Percentiles rank a stretch among this genome's conserved stretches.
Evolutionary conservation across 306 rosid species (phyloP).

Genomic region (Dryas octopetala): DNA sequence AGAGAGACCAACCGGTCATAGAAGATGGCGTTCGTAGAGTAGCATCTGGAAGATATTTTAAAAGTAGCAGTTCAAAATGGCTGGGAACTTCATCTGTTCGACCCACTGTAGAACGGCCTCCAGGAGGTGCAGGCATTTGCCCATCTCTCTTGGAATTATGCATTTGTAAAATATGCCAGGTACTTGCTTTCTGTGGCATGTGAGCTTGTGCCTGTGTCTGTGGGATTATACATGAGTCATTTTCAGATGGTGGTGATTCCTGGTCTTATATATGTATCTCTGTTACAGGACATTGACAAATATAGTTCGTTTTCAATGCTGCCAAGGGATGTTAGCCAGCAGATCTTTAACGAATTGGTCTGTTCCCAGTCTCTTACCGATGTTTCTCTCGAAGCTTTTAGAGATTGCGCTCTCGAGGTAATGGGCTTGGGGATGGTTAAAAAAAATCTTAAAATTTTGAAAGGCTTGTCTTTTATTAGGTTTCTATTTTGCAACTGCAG

Average conservation of each 20-base stretch:
- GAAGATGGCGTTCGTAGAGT: slow-evolving; percentile 38
- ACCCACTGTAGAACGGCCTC: slow-evolving; percentile 27
- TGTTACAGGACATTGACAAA: slow-evolving; percentile 49
- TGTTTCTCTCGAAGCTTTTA: slow-evolving; percentile 47
- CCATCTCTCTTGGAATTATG: slow-evolving; percentile 68
- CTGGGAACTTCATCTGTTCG: slow-evolving; percentile 37
- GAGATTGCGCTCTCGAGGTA: slow-evolving; percentile 75
- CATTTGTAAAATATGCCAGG: slow-evolving; percentile 60
- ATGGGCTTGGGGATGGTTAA: slow-evolving; percentile 12
- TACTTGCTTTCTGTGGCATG: slow-evolving; percentile 20
- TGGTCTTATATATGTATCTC: slow-evolving; percentile 15
- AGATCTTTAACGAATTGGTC: slow-evolving; percentile 59
- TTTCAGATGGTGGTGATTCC: neutral
- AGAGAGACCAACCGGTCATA: slow-evolving; percentile 52
- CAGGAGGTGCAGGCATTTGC: slow-evolving; percentile 38
- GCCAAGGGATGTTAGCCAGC: slow-evolving; percentile 71
- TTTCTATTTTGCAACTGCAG: slow-evolving; percentile 36
- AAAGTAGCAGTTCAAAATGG: slow-evolving; percentile 60
- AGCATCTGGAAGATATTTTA: slow-evolving; percentile 43
- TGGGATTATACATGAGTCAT: neutral
- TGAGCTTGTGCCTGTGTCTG: neutral
- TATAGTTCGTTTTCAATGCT: slow-evolving; percentile 49
- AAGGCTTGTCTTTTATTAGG: slow-evolving; percentile 12
- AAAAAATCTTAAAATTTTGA: slow-evolving; percentile 22
- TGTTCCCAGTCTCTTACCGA: slow-evolving; percentile 54